These are phyloP conservation scores for Lipomyces spencermartinsiae DNA, from an alignment of 805 yeast species.

Conservation along the genomic window DNA sequence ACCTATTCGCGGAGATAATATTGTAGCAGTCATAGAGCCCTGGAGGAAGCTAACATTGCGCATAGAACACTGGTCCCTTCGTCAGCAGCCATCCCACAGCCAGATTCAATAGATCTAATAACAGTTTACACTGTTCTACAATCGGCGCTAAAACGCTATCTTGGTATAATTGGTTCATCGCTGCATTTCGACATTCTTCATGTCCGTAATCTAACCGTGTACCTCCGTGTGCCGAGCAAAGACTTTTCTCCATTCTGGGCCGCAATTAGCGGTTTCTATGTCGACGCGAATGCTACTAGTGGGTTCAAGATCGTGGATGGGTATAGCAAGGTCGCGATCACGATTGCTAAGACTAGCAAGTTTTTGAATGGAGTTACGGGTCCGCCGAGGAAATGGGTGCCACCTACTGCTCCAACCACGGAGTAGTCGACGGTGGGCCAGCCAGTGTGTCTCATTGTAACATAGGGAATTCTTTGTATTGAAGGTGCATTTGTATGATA, in stretches of 20 bases:
- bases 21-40: too few relatives aligned
- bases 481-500: not conserved
- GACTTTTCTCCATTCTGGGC: constrained; percentile 22
- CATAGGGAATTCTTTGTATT: not conserved
- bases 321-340: constrained; percentile 16
- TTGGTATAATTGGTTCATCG: constrained; percentile 30
- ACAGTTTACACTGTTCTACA: constrained; percentile 23
- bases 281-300: constrained; percentile 4
- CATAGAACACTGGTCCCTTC: constrained; percentile 9
- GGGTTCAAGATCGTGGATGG: constrained; percentile 11
- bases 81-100: not conserved
- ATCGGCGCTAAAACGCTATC: constrained; percentile 19
- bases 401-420: constrained; percentile 4
- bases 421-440: not conserved
- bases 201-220: not conserved
- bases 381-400: constrained; percentile 28
- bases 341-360: constrained; percentile 14
- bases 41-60: not conserved
- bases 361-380: constrained; percentile 21
- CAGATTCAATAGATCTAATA: constrained; percentile 15
- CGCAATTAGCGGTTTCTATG: constrained; percentile 24
- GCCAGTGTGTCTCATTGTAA: not conserved
- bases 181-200: constrained; percentile 25
- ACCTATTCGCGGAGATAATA: not conserved
- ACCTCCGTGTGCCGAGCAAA: constrained; percentile 24